Conservation (phyloP, 75 land plant genomes). For the Pseudotsuga menziesii region DNA sequence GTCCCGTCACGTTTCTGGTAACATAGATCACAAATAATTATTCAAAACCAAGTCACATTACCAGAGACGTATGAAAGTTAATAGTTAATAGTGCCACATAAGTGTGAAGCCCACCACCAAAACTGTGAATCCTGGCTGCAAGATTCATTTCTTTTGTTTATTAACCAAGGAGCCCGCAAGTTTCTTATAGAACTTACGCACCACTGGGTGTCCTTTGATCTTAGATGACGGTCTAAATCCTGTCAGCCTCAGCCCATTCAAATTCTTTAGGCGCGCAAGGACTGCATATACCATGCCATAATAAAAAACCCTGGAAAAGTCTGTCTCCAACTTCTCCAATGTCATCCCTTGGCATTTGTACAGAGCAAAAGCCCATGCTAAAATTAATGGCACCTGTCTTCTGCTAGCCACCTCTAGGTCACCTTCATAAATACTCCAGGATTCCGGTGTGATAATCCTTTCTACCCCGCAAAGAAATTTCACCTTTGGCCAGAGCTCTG, state of each 20-base stretch:
- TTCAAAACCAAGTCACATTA: not conserved
- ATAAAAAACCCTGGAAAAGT: conserved; percentile 59
- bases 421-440: conserved; percentile 55
- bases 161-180: conserved; percentile 5
- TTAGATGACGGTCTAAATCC: conserved; percentile 56
- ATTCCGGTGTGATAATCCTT: conserved; percentile 43
- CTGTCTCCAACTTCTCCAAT: conserved; percentile 53
- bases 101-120: not conserved
- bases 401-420: conserved; percentile 42
- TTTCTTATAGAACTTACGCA: conserved; percentile 46
- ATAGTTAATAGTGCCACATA: not conserved
- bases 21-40: too few relatives aligned
- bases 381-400: conserved; percentile 55
- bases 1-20: too few relatives aligned
- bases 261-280: conserved; percentile 54
- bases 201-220: conserved; percentile 62
- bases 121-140: too few relatives aligned
- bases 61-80: not conserved
- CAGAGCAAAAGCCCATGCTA: conserved; percentile 79
- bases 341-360: conserved; percentile 92
- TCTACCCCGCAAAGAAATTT: conserved; percentile 44
- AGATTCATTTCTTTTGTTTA: not conserved
- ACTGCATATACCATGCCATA: conserved; percentile 85
- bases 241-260: conserved; percentile 56
- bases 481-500: conserved; percentile 46